A percentile compares a stretch with the other conserved stretches of the same genome.
phyloP scores from a whole-genome alignment of 2,329 filamentous ascomycete species.

The Aaosphaeria arxii region DNA sequence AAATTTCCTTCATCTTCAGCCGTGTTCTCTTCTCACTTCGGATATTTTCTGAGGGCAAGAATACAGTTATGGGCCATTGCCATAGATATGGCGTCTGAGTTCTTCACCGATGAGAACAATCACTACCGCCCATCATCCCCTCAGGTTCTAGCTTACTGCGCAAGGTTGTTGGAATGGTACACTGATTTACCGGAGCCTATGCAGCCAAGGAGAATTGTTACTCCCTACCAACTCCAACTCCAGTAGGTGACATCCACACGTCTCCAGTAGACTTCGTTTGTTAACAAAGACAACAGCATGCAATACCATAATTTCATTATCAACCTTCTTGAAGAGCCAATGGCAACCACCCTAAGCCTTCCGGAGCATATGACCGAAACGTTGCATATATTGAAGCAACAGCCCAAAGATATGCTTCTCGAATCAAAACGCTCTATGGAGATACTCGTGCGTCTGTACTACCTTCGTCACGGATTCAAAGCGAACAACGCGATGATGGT shows the following conservation, averaged over 20 bases:
- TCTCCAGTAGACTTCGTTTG: too few species aligned
- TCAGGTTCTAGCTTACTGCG: too few species aligned
- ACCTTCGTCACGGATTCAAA: constrained; percentile 6
- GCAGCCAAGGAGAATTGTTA: constrained; percentile 3
- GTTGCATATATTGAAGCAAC: too few species aligned
- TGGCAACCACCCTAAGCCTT: too few species aligned
- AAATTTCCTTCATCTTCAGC: background rate
- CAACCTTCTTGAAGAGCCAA: background rate
- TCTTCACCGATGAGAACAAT: too few species aligned
- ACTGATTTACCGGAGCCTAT: constrained; percentile 3
- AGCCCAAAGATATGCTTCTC: background rate
- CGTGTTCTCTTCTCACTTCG: constrained; percentile 3
- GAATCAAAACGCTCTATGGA: constrained; percentile 1
- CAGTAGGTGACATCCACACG: constrained; percentile 5
- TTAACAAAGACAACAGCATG: background rate
- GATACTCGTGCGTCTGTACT: constrained; percentile 5
- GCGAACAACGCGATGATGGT: constrained; percentile 7
- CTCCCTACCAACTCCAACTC: constrained; percentile 9
- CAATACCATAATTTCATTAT: constrained; percentile 9
- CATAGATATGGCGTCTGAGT: too few species aligned
- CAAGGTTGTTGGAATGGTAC: constrained; percentile 2
- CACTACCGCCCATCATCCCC: too few species aligned
- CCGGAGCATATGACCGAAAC: too few species aligned
- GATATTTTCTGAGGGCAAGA: constrained; percentile 7
- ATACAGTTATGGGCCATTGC: constrained; percentile 3